Evolutionary conservation across 179 eudicot species (phyloP), one percentile per base, ranked within the genome.

Genomic region (Drosera spatulata): DNA sequence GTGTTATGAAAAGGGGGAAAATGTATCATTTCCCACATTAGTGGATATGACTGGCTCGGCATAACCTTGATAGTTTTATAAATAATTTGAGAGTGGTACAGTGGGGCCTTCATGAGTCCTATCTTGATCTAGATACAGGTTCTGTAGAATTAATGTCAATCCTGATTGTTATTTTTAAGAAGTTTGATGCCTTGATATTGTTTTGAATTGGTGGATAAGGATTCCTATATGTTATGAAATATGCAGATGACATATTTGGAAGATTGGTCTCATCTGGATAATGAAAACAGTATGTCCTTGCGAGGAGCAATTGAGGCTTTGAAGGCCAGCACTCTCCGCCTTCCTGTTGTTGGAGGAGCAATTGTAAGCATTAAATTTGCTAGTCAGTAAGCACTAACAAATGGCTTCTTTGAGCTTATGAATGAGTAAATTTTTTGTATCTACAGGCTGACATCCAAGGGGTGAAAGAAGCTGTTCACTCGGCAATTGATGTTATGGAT

Each of bases 291-390:
- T 43, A 72, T 66, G 66, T 83, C 97, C 58, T 64, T 94, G 80
- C 85, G 77, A 50, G 96, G 91, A 74, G 94, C 96, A 70, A 94
- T 78, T 54, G 89, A 82, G 80, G 88, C 99, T 61, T 76, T 94
- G 67, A 90, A 79, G 77, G 97, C 96, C 69, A 94, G 97, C 86
- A 94, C 99, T 62, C 95, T 94, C 60, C 94, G 99, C 53, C 97
- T 94, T 71, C 99, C 99, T 50, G 88, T 90, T 52, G 86, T 77
- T 66, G 99, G 95, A 64, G 85, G 87, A 77, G 99, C 87, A 74
- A 73, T 71, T 59, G 99, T 94, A 85, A 42, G 99, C 63, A 46
- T 38, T 49, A 10, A 42, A 39, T 56, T n/a, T n/a, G n/a, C 48
- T 40, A 41, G n/a, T 42, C 39, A 3, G 59, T 58, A 58, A 4